Base-by-base conservation (phyloP, 306 rosid species). In the Bauhinia variegata region DNA sequence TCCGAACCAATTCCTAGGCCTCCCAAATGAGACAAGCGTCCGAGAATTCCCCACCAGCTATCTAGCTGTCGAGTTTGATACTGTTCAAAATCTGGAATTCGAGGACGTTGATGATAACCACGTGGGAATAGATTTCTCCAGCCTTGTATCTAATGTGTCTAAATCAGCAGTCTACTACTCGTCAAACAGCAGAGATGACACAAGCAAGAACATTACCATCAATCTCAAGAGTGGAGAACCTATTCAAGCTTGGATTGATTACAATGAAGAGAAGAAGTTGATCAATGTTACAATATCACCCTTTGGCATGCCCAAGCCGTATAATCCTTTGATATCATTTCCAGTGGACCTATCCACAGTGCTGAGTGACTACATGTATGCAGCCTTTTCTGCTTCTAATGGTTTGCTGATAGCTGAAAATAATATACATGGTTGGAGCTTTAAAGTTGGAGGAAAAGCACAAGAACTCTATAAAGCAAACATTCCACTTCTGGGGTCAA, bases 321-420 rank as follows among this genome's bases (percentile, higher is more conserved):
- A 16, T 52, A 30, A 23, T 31, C 78, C 83, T 54, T 67, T 65
- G 48, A 47, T 77, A 54, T 70, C 73, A 4, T 78, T 47, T 28
- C 69, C 33, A 3, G 19, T 36, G n/a, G 78, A 78, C 60, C 70
- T 74, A 30, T 56, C 78, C 1, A 39, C 16, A 63, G 59, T 74
- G 28, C 11, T 74, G n/a, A 38, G 70, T 43, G 59, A 66, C 15
- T 49, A 41, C 58, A 74, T 70, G 80, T 74, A 71, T 31, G 41
- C 63, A 7, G 80, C 78, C 11, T 82, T 78, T 62, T 74, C 83
- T 30, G 71, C 83, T 6, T 74, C 80, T 32, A 66, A 66, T 5
- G 83, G 75, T 28, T 37, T 76, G 52, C 33, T 74, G 19, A 42
- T 42, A 23, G 71, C 83, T 17, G 57, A 72, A 19, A 61, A 78